Conservation (phyloP, 495 filamentous ascomycete species). For the Tetracladium setigerum region DNA sequence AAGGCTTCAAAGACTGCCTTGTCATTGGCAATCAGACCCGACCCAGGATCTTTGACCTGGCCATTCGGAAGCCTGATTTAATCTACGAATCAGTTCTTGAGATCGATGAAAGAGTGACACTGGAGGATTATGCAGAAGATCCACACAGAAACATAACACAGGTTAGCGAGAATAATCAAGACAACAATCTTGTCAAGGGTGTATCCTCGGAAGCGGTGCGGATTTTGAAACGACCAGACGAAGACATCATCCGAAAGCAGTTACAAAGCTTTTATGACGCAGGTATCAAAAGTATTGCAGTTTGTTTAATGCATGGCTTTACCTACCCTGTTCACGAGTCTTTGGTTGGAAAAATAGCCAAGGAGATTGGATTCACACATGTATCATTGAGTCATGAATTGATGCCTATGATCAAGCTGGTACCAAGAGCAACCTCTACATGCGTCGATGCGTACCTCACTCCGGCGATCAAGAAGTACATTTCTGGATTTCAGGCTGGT, state of each 20-base stretch:
- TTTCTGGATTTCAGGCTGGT: conserved; percentile 7
- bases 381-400: conserved; percentile 14
- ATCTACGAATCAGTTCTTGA: conserved; percentile 19
- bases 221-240: conserved; percentile 22
- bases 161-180: conserved; percentile 7
- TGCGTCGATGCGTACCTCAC: conserved; percentile 26
- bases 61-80: conserved; percentile 12
- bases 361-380: conserved; percentile 27
- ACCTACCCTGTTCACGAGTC: conserved; percentile 24
- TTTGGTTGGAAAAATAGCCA: conserved; percentile 39
- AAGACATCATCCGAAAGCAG: conserved; percentile 10
- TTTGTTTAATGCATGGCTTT: conserved; percentile 23
- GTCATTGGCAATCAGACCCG: conserved; percentile 19
- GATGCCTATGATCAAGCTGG: conserved; percentile 26
- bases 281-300: conserved; percentile 19
- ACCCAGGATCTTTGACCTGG: conserved; percentile 21
- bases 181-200: conserved; percentile 27
- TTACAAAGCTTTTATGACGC: conserved; percentile 18
- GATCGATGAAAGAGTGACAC: conserved; percentile 20
- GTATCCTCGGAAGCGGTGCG: conserved; percentile 45
- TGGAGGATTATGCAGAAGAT: conserved; percentile 24
- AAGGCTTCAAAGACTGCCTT: conserved; percentile 22
- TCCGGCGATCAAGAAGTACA: conserved; percentile 23
- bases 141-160: conserved; percentile 3
- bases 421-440: conserved; percentile 25